These are phyloP conservation scores for Boletus bicolor DNA, from an alignment of 768 basidiomycete species.

Conservation along the genomic window DNA sequence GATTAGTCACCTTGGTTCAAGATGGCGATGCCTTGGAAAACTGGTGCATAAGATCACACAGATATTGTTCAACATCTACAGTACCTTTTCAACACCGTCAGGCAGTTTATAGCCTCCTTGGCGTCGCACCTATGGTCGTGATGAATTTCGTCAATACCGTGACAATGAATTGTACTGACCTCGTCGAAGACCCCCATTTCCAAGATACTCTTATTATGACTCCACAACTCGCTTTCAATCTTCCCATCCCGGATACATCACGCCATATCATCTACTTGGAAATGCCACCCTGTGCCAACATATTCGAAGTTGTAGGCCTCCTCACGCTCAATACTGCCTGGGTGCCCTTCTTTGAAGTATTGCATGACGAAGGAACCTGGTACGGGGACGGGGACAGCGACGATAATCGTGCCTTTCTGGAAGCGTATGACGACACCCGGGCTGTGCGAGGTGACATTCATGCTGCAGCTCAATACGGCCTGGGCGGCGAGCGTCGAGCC, in stretches of 20 bases:
- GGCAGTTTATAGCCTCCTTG: conserved; percentile 41
- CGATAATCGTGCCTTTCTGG: conserved; percentile 41
- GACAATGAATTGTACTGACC: conserved; percentile 27
- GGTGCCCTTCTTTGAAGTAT: conserved; percentile 34
- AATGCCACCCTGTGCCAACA: conserved; percentile 43
- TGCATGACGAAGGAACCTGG: conserved; percentile 30
- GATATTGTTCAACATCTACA: background rate
- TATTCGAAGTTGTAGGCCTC: conserved; percentile 35
- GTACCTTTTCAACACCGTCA: conserved; percentile 36
- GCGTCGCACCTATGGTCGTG: conserved; percentile 25
- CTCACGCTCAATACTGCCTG: conserved; percentile 30
- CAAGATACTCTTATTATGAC: conserved; percentile 45
- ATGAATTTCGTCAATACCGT: background rate
- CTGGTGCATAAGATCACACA: background rate
- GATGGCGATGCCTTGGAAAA: background rate
- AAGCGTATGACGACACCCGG: conserved; percentile 39
- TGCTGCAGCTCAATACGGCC: conserved; percentile 37
- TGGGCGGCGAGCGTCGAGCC: conserved; percentile 32
- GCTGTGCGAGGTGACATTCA: conserved; percentile 31
- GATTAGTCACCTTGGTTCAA: background rate
- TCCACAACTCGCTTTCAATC: conserved; percentile 49
- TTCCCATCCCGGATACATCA: conserved; percentile 32
- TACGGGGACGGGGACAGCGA: conserved; percentile 37
- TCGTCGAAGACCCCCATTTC: conserved; percentile 34
- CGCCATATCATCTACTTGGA: conserved; percentile 52